Evolutionary conservation across 2,329 filamentous ascomycete species (phyloP).

Genomic region (Curvularia verruculosa): DNA sequence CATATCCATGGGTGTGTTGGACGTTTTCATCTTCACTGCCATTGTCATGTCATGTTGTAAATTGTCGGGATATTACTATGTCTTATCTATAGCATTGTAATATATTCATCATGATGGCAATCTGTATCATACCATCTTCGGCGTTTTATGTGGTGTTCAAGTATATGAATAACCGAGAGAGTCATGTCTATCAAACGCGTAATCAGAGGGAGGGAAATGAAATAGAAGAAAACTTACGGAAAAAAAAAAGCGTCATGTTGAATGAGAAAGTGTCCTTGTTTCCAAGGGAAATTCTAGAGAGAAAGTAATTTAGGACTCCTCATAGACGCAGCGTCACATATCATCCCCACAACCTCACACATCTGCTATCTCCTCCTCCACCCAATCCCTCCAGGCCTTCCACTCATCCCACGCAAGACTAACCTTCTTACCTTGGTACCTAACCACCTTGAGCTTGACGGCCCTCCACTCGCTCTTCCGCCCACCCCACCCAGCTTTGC

Average conservation of each 20-base stretch:
- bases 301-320: no score
- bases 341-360: neutral
- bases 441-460: slow-evolving; percentile 76
- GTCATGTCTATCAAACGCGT: neutral
- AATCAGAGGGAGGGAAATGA: neutral
- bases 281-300: no score
- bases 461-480: slow-evolving; percentile 71
- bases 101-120: neutral
- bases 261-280: neutral
- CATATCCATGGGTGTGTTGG: neutral
- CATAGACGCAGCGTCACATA: no score
- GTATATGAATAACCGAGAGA: neutral
- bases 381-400: slow-evolving; percentile 80
- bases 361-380: slow-evolving; percentile 50
- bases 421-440: slow-evolving; percentile 86
- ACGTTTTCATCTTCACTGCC: neutral
- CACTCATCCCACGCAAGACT: slow-evolving; percentile 74
- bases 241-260: neutral
- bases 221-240: neutral
- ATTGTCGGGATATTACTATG: neutral
- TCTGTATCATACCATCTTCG: neutral
- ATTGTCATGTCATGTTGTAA: neutral
- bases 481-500: slow-evolving; percentile 91
- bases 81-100: neutral
- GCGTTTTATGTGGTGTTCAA: neutral